These are phyloP conservation scores for Vitrella brassicaformis DNA, from an alignment of 73 alveolate species.

Conservation along the genomic window DNA sequence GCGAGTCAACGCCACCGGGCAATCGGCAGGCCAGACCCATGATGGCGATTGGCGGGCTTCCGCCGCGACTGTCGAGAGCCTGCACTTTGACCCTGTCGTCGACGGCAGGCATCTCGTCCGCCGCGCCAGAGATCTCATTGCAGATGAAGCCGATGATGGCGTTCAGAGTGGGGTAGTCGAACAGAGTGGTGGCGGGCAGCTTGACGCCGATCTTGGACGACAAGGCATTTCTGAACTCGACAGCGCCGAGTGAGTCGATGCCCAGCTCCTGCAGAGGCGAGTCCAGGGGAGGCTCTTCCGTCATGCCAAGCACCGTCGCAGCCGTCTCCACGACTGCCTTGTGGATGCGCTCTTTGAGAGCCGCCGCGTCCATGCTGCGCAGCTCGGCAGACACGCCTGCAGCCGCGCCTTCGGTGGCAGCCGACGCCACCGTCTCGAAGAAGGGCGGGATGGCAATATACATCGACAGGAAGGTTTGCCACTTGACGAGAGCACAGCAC, in stretches of 20 bases:
- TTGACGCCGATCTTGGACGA: background rate
- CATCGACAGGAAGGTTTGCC: background rate
- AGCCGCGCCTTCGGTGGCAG: too few relatives aligned
- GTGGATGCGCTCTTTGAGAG: too few relatives aligned
- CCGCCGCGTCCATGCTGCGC: conserved; percentile 37
- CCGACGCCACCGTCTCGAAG: too few relatives aligned
- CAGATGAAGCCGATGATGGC: too few relatives aligned
- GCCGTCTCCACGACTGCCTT: background rate
- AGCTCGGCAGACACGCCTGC: conserved; percentile 3
- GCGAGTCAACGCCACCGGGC: background rate
- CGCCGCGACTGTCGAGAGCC: too few relatives aligned
- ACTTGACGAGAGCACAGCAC: background rate
- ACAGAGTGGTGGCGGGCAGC: background rate
- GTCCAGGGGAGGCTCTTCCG: too few relatives aligned
- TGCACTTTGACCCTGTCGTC: too few relatives aligned
- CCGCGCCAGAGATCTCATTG: too few relatives aligned
- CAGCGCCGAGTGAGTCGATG: conserved; percentile 26
- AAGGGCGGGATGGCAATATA: too few relatives aligned
- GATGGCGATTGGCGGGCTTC: too few relatives aligned
- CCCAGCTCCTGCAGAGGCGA: background rate
- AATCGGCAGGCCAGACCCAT: background rate
- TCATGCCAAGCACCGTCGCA: too few relatives aligned
- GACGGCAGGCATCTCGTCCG: too few relatives aligned
- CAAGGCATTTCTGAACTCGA: conserved; percentile 23
- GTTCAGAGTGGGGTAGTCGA: background rate